Conservation (phyloP, 306 rosid genomes). For the Styphnolobium japonicum region DNA sequence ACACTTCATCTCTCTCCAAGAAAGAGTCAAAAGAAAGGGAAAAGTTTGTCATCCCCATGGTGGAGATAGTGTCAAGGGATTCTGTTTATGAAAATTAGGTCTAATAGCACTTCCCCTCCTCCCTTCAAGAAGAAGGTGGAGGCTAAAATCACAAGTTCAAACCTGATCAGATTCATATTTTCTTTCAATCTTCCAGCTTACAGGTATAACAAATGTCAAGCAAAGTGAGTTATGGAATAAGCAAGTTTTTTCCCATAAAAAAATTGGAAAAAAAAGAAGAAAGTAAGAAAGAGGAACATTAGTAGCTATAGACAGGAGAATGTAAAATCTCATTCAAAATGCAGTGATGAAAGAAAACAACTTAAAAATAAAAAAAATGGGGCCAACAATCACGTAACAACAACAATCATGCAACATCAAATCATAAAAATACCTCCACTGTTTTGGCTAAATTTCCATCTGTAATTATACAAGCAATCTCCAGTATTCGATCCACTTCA, state of each 20-base stretch:
- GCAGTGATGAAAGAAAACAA: not conserved
- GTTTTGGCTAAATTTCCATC: slow-evolving; percentile 76
- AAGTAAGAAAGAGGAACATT: not conserved
- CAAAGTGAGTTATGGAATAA: not conserved
- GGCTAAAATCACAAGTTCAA: not conserved
- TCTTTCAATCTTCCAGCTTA: not conserved
- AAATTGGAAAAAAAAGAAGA: not conserved
- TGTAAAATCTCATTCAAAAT: slow-evolving; percentile 11
- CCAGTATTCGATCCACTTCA: slow-evolving; percentile 86
- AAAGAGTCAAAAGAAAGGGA: not conserved
- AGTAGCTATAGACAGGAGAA: not conserved
- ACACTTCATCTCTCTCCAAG: not conserved
- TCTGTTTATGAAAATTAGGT: not conserved
- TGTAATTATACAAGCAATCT: slow-evolving; percentile 92
- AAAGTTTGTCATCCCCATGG: not conserved
- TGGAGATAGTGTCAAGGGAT: not conserved
- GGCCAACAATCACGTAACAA: not conserved
- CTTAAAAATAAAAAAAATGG: no score
- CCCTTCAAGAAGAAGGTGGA: not conserved
- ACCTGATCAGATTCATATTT: slow-evolving; percentile 7
- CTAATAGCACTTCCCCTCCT: not conserved
- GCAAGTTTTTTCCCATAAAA: not conserved
- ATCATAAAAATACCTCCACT: slow-evolving; percentile 60
- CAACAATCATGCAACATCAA: not conserved
- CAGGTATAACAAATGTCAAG: not conserved